Base-by-base conservation (phyloP, 768 basidiomycete species). In the Trichaptum fuscoviolaceum region DNA sequence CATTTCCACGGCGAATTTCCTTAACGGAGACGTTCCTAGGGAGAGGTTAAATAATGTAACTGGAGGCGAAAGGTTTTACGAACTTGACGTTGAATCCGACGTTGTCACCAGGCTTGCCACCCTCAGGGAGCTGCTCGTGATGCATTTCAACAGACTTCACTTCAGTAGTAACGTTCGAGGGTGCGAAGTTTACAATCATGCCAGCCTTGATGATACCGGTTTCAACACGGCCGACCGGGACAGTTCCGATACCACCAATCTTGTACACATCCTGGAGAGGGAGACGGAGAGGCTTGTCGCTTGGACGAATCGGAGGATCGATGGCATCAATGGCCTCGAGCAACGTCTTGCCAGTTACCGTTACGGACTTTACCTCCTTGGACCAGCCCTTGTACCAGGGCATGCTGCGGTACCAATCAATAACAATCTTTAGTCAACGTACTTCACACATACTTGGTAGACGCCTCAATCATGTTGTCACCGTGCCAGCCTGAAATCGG, bases 141-240 rank as follows among this genome's bases (percentile, higher is more conserved):
- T 96, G 95, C 96, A 98, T 98, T 84, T 98, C 96, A 80, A 97
- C 95, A 74, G 97, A 99, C 90, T 99, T 99, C 87, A 99, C 97
- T 94, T 99, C 97, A 83, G 97, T 99, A 81, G 95, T 98, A 76
- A 99, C 96, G 83, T 95, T 95, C 69, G 95, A 79, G 69, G 96
- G 96, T 71, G 96, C 96, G 78, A 99, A 99, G 77, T 83, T 88
- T 79, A 97, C 97, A 74, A 99, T 85, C 96, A 99, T 99, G 80
- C 96, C 96, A 75, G 96, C 93, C 87, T 97, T 97, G 88, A 99
- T 98, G 81, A 94, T 77, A 90, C 97, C 97, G 77, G 97, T 99
- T 87, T 99, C 97, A 74, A 99, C 97, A 93, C 97, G 97, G 79
- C 97, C 97, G 83, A 99, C 97, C 79, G 97, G 97, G 76, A 99